A percentile compares a stretch with the other conserved stretches of the same genome.
phyloP scores from a whole-genome alignment of 352 stramenopile species.

The Blastocystis sp. region DNA sequence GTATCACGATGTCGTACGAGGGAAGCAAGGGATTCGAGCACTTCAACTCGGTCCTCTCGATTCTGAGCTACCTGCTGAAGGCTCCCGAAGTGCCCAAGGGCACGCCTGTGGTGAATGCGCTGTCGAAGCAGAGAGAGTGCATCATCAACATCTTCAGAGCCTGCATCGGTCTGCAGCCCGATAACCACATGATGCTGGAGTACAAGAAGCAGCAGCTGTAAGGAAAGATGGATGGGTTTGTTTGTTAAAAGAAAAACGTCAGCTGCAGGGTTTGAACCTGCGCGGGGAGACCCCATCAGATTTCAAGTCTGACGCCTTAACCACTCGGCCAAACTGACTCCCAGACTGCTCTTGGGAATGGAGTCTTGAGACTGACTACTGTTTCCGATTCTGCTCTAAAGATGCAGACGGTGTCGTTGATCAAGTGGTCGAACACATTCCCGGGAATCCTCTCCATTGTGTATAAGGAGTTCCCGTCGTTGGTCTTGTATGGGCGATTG shows the following conservation, averaged over 20 bases:
- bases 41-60: slow-evolving; percentile 88
- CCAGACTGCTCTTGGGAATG: not conserved
- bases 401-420: not conserved
- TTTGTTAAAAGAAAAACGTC: slow-evolving; percentile 39
- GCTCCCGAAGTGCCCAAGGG: slow-evolving; percentile 89
- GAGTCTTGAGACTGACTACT: too few species aligned
- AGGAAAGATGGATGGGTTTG: not conserved
- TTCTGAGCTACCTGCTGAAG: slow-evolving; percentile 97
- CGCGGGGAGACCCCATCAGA: slow-evolving; percentile 35
- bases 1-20: slow-evolving; percentile 76
- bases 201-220: slow-evolving; percentile 67
- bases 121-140: slow-evolving; percentile 90
- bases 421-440: slow-evolving; percentile 40
- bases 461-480: not conserved
- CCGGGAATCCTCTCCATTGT: slow-evolving; percentile 33
- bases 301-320: slow-evolving; percentile 56
- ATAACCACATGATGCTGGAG: slow-evolving; percentile 96
- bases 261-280: slow-evolving; percentile 44
- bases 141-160: slow-evolving; percentile 95
- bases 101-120: slow-evolving; percentile 92
- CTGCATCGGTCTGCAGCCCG: slow-evolving; percentile 83
- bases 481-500: not conserved
- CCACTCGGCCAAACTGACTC: slow-evolving; percentile 50
- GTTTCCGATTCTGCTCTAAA: not conserved
- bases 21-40: slow-evolving; percentile 81